phyloP scores from a whole-genome alignment of 2,329 filamentous ascomycete species.

The Aspergillus felis region DNA sequence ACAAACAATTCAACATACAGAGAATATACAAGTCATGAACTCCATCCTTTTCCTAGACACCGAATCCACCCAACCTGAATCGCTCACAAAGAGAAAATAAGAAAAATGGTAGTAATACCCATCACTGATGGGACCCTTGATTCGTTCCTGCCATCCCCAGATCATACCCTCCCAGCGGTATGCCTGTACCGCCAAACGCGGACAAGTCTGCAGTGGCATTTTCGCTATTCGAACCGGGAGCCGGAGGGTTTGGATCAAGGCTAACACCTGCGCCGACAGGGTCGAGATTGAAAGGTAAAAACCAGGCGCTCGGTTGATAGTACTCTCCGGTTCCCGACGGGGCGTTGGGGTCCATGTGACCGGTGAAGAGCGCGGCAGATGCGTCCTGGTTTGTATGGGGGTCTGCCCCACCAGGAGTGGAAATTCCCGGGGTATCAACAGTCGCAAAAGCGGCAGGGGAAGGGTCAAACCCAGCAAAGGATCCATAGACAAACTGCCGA shows the following conservation, averaged over 20 bases:
- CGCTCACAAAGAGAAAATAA: not conserved
- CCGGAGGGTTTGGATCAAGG: conserved; percentile 10
- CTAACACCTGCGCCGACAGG: conserved; percentile 42
- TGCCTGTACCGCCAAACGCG: conserved; percentile 17
- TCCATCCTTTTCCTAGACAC: not conserved
- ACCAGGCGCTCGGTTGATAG: conserved; percentile 66
- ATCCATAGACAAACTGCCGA: conserved; percentile 70
- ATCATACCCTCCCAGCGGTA: conserved; percentile 26
- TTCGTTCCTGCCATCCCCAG: conserved; percentile 22
- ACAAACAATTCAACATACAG: not conserved
- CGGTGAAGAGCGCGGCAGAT: conserved; percentile 29
- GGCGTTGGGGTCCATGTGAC: conserved; percentile 32
- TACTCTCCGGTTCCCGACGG: conserved; percentile 35
- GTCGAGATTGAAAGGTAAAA: conserved; percentile 88
- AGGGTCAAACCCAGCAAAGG: conserved; percentile 58
- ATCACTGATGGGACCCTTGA: conserved; percentile 11
- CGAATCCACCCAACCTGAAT: not conserved
- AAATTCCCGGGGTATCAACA: conserved; percentile 24
- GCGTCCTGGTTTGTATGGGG: conserved; percentile 14
- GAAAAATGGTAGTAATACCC: not conserved
- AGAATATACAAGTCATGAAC: not conserved
- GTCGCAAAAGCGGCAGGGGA: conserved; percentile 26
- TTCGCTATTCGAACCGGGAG: conserved; percentile 1
- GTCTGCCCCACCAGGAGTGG: conserved; percentile 24
- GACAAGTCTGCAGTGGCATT: conserved; percentile 16